Conservation (phyloP, 164 flowering plant species). For the Tetracentron sinense region DNA sequence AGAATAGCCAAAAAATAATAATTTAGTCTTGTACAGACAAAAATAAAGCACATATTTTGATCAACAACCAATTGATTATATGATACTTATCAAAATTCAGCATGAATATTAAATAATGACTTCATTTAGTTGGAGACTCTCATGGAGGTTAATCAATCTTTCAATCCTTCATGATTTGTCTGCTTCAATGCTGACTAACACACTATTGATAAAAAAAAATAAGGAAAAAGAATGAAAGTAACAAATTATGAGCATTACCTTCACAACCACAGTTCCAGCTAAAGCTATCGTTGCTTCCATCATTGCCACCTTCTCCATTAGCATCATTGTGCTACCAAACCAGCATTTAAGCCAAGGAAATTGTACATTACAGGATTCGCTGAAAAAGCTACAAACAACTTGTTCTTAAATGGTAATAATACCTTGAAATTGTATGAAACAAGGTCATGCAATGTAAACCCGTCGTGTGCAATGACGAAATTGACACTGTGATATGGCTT, state of each 20-base stretch:
- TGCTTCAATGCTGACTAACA: neutral
- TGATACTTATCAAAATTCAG: neutral
- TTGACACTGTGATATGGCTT: constrained; percentile 88
- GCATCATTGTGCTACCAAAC: constrained; percentile 82
- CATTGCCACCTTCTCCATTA: constrained; percentile 96
- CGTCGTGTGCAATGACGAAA: constrained; percentile 95
- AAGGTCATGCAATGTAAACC: constrained; percentile 84
- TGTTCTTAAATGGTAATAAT: constrained; percentile 9
- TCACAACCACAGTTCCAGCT: constrained; percentile 98
- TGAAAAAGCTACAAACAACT: neutral
- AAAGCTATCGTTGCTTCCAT: constrained; percentile 91
- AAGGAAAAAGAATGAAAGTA: neutral
- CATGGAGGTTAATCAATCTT: neutral
- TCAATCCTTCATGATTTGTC: neutral
- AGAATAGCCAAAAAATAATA: no score
- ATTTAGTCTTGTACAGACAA: no score
- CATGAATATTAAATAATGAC: neutral
- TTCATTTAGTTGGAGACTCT: neutral
- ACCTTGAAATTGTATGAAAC: constrained; percentile 94
- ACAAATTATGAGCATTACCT: constrained; percentile 37
- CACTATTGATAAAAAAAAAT: neutral
- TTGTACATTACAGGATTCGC: neutral
- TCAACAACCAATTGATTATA: neutral
- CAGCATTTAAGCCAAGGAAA: constrained; percentile 5
- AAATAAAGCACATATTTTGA: neutral